Percentiles rank a stretch among this genome's conserved stretches.
Evolutionary conservation across 148 eudicot genomes (phyloP).

Genomic region (Camellia japonica): DNA sequence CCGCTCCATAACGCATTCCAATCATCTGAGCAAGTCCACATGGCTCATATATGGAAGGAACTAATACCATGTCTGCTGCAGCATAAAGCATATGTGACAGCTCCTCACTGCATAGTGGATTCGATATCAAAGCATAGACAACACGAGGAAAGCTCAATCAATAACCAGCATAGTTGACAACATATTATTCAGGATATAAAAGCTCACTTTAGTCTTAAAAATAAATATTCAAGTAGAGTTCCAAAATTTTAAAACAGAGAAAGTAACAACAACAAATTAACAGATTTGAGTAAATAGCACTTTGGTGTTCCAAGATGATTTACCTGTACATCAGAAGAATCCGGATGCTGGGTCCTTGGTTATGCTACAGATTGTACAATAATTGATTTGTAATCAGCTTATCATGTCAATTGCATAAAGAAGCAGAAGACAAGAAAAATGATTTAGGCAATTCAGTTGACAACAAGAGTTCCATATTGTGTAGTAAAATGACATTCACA

Average conservation of each 20-base stretch:
- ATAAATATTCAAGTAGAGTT: not conserved
- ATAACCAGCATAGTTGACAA: not conserved
- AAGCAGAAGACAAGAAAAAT: not conserved
- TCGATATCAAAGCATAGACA: constrained; percentile 12
- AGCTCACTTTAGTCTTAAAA: not conserved
- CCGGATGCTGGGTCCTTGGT: constrained; percentile 60
- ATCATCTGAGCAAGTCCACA: constrained; percentile 93
- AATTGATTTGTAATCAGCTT: constrained; percentile 19
- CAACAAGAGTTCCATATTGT: not conserved
- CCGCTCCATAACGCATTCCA: constrained; percentile 95
- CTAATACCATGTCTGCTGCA: constrained; percentile 85
- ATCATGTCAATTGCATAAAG: not conserved
- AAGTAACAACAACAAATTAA: not conserved
- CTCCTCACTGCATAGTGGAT: constrained; percentile 60
- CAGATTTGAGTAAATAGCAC: not conserved
- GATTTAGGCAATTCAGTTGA: not conserved
- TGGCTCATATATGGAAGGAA: constrained; percentile 88
- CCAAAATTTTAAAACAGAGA: not conserved
- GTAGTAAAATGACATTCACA: too few species aligned
- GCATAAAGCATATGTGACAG: constrained; percentile 91
- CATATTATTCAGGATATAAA: not conserved
- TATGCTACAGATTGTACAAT: constrained; percentile 53
- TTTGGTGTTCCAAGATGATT: constrained; percentile 16
- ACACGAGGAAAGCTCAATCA: not conserved
- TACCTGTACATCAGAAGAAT: constrained; percentile 86